phyloP scores from a whole-genome alignment of 2,329 filamentous ascomycete species.

The Beauveria sp. region DNA sequence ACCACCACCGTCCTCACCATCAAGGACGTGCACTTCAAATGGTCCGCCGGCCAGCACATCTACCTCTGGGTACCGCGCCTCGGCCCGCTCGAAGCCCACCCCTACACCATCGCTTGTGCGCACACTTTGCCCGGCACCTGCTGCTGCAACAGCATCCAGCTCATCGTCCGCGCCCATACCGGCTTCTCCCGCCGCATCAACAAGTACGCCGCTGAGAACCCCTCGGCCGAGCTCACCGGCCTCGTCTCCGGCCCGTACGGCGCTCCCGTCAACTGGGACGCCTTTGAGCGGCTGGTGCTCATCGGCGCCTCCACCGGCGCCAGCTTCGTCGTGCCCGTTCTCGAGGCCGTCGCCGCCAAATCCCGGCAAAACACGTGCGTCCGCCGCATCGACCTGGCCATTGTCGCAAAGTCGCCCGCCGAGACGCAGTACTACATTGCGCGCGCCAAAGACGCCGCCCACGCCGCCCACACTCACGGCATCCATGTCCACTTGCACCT shows the following conservation, averaged over 20 bases:
- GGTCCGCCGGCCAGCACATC: slow-evolving; percentile 52
- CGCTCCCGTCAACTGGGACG: slow-evolving; percentile 45
- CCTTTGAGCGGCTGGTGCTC: slow-evolving; percentile 51
- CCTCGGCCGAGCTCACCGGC: slow-evolving; percentile 22
- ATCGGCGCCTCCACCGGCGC: slow-evolving; percentile 57
- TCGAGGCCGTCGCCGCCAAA: slow-evolving; percentile 44
- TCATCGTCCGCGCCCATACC: slow-evolving; percentile 46
- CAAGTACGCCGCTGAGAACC: slow-evolving; percentile 32
- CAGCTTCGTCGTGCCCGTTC: slow-evolving; percentile 52
- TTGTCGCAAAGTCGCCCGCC: slow-evolving; percentile 42
- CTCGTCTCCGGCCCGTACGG: slow-evolving; percentile 52
- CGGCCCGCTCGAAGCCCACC: slow-evolving; percentile 48
- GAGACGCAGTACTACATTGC: slow-evolving; percentile 49
- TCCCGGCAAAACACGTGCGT: slow-evolving; percentile 36
- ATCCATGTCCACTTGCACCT: slow-evolving; percentile 46
- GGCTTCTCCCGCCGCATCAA: slow-evolving; percentile 52
- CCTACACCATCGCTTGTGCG: slow-evolving; percentile 54
- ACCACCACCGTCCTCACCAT: slow-evolving; percentile 51
- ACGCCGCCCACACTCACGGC: slow-evolving; percentile 32
- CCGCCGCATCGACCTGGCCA: slow-evolving; percentile 44
- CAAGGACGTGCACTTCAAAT: slow-evolving; percentile 51
- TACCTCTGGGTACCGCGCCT: slow-evolving; percentile 53
- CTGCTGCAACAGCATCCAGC: slow-evolving; percentile 51
- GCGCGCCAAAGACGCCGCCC: slow-evolving; percentile 37
- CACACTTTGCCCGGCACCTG: slow-evolving; percentile 42